Evolutionary conservation across 2,329 filamentous ascomycete genomes (phyloP), one percentile per base, ranked within the genome.

Genomic region (Sphaerulina vaccinii): DNA sequence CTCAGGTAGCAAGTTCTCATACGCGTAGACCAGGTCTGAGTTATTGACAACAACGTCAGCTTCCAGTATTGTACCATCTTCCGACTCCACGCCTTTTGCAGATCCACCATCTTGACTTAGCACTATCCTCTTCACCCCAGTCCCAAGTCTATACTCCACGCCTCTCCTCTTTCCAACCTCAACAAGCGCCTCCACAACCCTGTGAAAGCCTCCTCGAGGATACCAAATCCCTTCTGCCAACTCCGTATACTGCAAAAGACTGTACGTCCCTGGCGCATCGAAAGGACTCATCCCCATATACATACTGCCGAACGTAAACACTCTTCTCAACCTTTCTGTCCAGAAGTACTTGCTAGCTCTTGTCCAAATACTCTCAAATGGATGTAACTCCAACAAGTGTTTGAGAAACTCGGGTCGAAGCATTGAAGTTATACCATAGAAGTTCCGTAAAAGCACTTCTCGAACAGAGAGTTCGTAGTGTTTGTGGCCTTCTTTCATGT

Each of bases 231-330:
- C 87, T 71, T 90, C 85, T 0, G 84, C 83, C 24, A 88, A 70
- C 70, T 90, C 86, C 0, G 86, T 86, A 66, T 89, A 90, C 68
- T 89, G 86, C 45, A 90, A 72, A 53, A 90, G 68, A 42, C 79
- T 84, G 70, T 90, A 90, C 1, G 86, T 89, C 3, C 83, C 85
- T 0, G 86, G 87, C 0, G 87, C 86, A 64, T 88, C 84, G 64
- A 86, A 90, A 0, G 87, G 87, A 49, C 78, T 84, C 86, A 90
- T 90, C 0, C 87, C 87, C 83, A 90, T 86, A 64, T 90, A 90
- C 86, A 90, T 90, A 61, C 84, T 88, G 18, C 82, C 85, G 68
- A 90, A 90, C 0, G 86, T 89, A 58, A 90, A 90, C 0, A 86
- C 85, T 21, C 85, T 72, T 54, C 86, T 74, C 62, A 90, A 64